Evolutionary conservation across 2,329 filamentous ascomycete species (phyloP).

Genomic region (Talaromyces sp.): DNA sequence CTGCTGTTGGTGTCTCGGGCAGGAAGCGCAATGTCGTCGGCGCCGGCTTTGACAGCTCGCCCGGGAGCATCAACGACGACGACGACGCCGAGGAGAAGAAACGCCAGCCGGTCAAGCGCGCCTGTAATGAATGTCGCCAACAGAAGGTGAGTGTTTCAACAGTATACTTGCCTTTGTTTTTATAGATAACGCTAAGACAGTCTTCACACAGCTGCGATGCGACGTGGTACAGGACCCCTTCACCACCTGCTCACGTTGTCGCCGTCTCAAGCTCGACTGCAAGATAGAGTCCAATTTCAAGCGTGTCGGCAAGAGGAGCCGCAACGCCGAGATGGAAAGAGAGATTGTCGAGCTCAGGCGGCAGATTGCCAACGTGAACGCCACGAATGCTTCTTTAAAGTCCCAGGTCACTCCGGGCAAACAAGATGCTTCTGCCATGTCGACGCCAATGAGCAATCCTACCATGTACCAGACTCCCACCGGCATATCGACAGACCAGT

Average conservation of each 20-base stretch:
- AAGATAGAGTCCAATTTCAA: conserved; percentile 66
- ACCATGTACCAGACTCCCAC: conserved; percentile 30
- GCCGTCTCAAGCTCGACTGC: conserved; percentile 57
- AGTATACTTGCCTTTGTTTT: not conserved
- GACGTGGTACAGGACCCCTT: conserved; percentile 62
- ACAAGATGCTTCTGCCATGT: conserved; percentile 22
- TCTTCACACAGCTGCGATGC: conserved; percentile 53
- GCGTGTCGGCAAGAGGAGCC: conserved; percentile 59
- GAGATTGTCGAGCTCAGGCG: conserved; percentile 47
- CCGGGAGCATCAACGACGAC: conserved; percentile 40
- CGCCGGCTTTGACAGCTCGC: conserved; percentile 42
- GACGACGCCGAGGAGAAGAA: conserved; percentile 37
- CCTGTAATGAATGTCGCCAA: conserved; percentile 64
- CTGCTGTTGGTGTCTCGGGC: conserved; percentile 16
- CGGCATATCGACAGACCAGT: conserved; percentile 34
- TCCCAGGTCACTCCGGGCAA: conserved; percentile 16
- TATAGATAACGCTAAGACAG: conserved; percentile 3
- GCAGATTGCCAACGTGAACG: conserved; percentile 36
- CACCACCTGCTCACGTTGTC: conserved; percentile 55
- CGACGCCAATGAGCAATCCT: conserved; percentile 28
- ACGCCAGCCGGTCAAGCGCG: conserved; percentile 51
- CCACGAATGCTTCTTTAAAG: conserved; percentile 17
- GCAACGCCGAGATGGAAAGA: conserved; percentile 60
- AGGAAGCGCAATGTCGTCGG: conserved; percentile 39
- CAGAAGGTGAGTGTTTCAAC: conserved; percentile 51